phyloP scores from a whole-genome alignment of 805 yeast species.

The Isabelozyma gotoi region DNA sequence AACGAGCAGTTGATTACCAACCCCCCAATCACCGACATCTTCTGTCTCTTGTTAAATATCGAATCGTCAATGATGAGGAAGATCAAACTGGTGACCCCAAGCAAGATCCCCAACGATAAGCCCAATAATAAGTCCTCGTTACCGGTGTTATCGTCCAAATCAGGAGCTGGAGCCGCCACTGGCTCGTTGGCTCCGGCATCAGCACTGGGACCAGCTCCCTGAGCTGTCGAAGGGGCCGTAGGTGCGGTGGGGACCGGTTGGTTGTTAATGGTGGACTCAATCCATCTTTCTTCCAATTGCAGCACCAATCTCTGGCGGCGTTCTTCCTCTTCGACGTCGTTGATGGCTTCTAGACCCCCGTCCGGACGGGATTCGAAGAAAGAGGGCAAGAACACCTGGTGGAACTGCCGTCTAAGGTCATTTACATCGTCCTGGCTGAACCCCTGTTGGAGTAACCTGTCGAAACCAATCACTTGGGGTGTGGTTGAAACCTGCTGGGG shows the following conservation, averaged over 20 bases:
- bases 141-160: slow-evolving; percentile 29
- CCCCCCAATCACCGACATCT: slow-evolving; percentile 74
- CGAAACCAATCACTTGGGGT: slow-evolving; percentile 82
- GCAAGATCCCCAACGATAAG: slow-evolving; percentile 66
- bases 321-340: slow-evolving; percentile 46
- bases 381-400: slow-evolving; percentile 51
- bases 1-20: slow-evolving; percentile 65
- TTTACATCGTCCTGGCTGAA: slow-evolving; percentile 75
- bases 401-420: slow-evolving; percentile 73
- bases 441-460: slow-evolving; percentile 79
- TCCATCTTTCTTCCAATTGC: slow-evolving; percentile 84
- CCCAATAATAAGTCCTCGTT: slow-evolving; percentile 73
- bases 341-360: slow-evolving; percentile 19
- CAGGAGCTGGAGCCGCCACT: slow-evolving; percentile 18
- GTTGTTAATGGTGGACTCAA: slow-evolving; percentile 66
- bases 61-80: slow-evolving; percentile 61
- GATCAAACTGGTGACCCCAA: slow-evolving; percentile 67
- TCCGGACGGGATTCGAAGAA: slow-evolving; percentile 6
- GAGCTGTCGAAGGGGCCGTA: neutral
- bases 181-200: slow-evolving; percentile 35
- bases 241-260: neutral
- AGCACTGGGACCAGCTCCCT: too few relatives aligned
- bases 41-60: slow-evolving; percentile 58
- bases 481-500: slow-evolving; percentile 50
- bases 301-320: slow-evolving; percentile 40